Percentiles rank a stretch among this genome's conserved stretches.
phyloP scores from a whole-genome alignment of 306 rosid genomes.

The Argentina anserina region DNA sequence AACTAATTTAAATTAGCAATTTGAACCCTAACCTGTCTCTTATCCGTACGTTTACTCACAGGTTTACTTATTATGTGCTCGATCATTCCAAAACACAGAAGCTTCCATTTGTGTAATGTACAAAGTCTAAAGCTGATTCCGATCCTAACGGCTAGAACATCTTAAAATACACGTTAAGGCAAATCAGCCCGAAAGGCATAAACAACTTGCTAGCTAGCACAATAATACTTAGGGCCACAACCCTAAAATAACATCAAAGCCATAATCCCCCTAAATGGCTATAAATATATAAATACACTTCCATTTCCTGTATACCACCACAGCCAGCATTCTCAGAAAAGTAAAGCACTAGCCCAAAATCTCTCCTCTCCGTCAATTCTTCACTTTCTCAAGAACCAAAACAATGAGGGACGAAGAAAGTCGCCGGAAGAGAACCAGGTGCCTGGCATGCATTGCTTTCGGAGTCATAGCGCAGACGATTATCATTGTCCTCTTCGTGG shows the following conservation, averaged over 20 bases:
- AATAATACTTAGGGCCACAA: conserved; percentile 3
- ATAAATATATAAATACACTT: not conserved
- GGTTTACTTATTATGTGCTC: not conserved
- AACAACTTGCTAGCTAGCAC: not conserved
- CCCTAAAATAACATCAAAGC: not conserved
- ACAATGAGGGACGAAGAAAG: not conserved
- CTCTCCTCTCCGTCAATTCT: not conserved
- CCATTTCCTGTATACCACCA: not conserved
- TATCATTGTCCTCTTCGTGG: conserved; percentile 19
- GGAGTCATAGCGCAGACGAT: conserved; percentile 22
- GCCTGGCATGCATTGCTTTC: conserved; percentile 16
- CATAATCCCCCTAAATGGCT: not conserved
- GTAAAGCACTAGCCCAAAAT: not conserved
- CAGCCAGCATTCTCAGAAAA: not conserved
- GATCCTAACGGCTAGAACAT: conserved; percentile 3
- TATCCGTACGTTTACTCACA: not conserved
- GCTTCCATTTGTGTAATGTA: not conserved
- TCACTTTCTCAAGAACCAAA: not conserved
- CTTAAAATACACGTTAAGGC: not conserved
- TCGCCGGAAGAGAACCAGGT: conserved; percentile 14
- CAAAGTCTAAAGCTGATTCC: not conserved
- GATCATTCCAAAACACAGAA: not conserved
- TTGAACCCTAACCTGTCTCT: no score
- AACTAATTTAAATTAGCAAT: no score
- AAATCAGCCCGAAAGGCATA: not conserved